Evolutionary conservation across 192 early-diverging fungal species (phyloP).

Genomic region (Pilaira anomala): DNA sequence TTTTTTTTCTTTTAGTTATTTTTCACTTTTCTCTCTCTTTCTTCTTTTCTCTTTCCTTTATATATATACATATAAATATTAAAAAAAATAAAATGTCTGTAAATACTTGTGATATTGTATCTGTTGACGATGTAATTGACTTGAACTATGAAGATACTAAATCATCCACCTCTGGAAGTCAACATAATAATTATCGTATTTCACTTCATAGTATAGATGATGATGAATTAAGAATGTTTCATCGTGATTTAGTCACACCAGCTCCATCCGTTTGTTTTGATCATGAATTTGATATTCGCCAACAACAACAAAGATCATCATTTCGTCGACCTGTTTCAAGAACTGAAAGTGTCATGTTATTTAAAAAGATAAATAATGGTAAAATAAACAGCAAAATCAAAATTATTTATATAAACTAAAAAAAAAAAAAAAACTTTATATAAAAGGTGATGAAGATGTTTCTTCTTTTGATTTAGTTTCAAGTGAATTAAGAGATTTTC

Average conservation of each 20-base stretch:
- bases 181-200: conserved; percentile 3
- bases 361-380: conserved; percentile 22
- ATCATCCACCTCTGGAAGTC: not conserved
- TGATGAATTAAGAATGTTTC: conserved; percentile 17
- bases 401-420: not conserved
- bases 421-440: too few relatives aligned
- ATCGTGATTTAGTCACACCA: conserved; percentile 19
- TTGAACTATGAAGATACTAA: not conserved
- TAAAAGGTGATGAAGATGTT: conserved; percentile 17
- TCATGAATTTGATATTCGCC: not conserved
- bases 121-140: conserved; percentile 7
- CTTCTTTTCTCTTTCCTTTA: too few relatives aligned
- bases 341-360: conserved; percentile 26
- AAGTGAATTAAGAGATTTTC: conserved; percentile 16
- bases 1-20: too few relatives aligned
- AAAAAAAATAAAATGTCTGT: too few relatives aligned
- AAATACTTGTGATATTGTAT: not conserved
- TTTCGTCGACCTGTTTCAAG: conserved; percentile 4
- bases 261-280: conserved; percentile 7
- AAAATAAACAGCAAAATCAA: not conserved
- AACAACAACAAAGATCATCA: not conserved
- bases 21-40: too few relatives aligned
- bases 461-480: conserved; percentile 21
- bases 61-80: too few relatives aligned
- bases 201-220: conserved; percentile 23